phyloP scores from a whole-genome alignment of 2,329 filamentous ascomycete genomes.

The Aspergillus tanneri region DNA sequence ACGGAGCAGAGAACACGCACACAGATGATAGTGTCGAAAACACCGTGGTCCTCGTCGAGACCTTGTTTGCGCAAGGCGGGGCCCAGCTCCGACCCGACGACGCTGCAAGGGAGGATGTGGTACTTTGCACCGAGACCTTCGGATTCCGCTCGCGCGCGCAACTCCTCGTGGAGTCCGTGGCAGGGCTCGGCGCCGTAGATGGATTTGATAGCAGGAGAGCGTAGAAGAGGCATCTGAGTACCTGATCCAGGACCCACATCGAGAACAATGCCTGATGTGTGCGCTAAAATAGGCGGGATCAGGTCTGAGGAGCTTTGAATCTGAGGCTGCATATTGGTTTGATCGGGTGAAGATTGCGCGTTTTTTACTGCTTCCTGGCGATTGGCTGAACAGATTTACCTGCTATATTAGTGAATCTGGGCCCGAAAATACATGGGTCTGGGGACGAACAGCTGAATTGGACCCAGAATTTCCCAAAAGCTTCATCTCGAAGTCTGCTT shows the following conservation, averaged over 20 bases:
- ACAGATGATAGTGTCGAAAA: slow-evolving; percentile 58
- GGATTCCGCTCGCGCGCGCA: slow-evolving; percentile 43
- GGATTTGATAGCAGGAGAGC: slow-evolving; percentile 41
- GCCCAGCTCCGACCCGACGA: slow-evolving; percentile 48
- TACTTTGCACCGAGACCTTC: slow-evolving; percentile 50
- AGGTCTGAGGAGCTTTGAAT: slow-evolving; percentile 37
- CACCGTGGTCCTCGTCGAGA: slow-evolving; percentile 28
- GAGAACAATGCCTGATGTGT: slow-evolving; percentile 45
- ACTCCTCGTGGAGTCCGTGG: slow-evolving; percentile 45
- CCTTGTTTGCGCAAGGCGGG: slow-evolving; percentile 47
- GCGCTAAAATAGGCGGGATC: slow-evolving; percentile 42
- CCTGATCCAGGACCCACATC: slow-evolving; percentile 56
- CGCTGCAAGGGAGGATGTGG: slow-evolving; percentile 50
- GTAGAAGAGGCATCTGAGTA: slow-evolving; percentile 50
- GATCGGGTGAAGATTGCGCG: neutral
- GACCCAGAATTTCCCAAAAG: slow-evolving; percentile 45
- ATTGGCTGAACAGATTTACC: slow-evolving; percentile 11
- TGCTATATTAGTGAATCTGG: neutral
- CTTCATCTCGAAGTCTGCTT: slow-evolving; percentile 37
- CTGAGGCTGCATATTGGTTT: slow-evolving; percentile 4
- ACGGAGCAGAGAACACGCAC: slow-evolving; percentile 57
- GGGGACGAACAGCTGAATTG: slow-evolving; percentile 35
- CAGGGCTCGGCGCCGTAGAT: slow-evolving; percentile 59
- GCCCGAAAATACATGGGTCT: neutral
- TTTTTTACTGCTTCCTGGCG: slow-evolving; percentile 14